Base-by-base conservation (phyloP, 371 early-diverging fungal species). In the Lichtheimia ramosa region DNA sequence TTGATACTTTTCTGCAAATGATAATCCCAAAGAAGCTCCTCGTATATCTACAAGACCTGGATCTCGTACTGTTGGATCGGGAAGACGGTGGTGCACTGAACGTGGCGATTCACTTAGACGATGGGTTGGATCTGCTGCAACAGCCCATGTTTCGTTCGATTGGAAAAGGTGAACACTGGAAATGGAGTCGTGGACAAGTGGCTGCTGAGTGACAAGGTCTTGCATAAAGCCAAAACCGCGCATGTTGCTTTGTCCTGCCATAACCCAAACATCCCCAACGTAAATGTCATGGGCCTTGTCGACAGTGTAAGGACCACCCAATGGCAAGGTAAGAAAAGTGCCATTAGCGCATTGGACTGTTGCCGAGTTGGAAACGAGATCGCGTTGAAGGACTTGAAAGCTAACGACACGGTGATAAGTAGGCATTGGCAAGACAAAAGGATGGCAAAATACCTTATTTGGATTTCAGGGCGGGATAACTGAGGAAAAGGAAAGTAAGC, bases 231-330 rank as follows among this genome's bases (percentile, higher is more conserved):
- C 79, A 61, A 71, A 65, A 2, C 79, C 79, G 23, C 79, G 66
- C 79, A 79, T 79, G 54, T 79, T 79, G 40, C 79, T 79, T 43
- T 79, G 79, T 0, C 79, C 79, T 3, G 76, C 76, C 70, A 79
- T 70, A 23, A 75, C 55, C 79, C 79, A 79, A 39, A 79, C 43
- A 51, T 79, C 79, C 12, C 79, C 76, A 2, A 79, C 79, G 40
- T 63, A 64, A 5, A 79, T 63, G 10, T 69, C 43, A 10, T 53
- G 28, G 0, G 61, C 66, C 4, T 62, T 48, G 18, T 56, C 63
- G 1, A 79, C 41, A 0, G 27, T 58, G 49, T 74, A 75, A 1
- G 79, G 79, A 0, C 79, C 79, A 5, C 79, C 79, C 0, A 54
- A 53, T 5, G 56, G 51, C 10, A 70, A 51, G 0, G 20, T 48